A percentile compares a stretch with the other conserved stretches of the same genome.
phyloP scores from a whole-genome alignment of 805 yeast species.

The Pichia manshurica region DNA sequence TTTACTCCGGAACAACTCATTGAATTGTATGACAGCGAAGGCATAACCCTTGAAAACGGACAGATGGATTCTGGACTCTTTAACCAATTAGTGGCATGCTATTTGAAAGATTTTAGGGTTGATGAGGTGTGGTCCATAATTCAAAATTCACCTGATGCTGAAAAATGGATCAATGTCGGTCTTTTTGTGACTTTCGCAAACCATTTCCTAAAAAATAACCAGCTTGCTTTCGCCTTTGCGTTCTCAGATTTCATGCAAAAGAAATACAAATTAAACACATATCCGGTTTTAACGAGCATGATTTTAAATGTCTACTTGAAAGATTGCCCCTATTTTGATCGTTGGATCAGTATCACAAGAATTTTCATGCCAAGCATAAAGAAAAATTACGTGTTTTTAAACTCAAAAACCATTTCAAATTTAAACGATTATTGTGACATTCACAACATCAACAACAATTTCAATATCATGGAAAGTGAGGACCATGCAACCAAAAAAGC shows the following conservation, averaged over 20 bases:
- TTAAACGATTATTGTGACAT: conserved; percentile 21
- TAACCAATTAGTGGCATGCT: conserved; percentile 21
- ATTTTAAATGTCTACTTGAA: conserved; percentile 19
- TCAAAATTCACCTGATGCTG: conserved; percentile 1
- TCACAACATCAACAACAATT: conserved; percentile 19
- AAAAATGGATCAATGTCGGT: neutral
- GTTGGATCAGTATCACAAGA: conserved; percentile 22
- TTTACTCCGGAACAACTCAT: conserved; percentile 17
- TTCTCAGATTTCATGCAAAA: conserved; percentile 19
- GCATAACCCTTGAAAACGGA: conserved; percentile 7
- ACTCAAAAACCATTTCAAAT: conserved; percentile 3
- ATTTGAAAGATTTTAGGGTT: conserved; percentile 14
- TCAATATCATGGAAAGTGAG: conserved; percentile 9
- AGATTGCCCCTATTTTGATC: conserved; percentile 21
- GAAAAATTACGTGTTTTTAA: neutral
- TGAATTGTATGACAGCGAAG: conserved; percentile 14
- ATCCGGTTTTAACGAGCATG: conserved; percentile 16
- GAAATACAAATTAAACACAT: conserved; percentile 12
- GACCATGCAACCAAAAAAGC: conserved; percentile 14
- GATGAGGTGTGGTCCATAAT: conserved; percentile 20
- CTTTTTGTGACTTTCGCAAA: conserved; percentile 17
- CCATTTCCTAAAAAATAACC: conserved; percentile 19
- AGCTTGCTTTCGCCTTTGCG: conserved; percentile 25
- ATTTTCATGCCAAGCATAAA: conserved; percentile 8
- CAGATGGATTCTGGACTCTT: conserved; percentile 15